Base-by-base conservation (phyloP, 139 green algal genomes). In the Monoraphidium neglectum region DNA sequence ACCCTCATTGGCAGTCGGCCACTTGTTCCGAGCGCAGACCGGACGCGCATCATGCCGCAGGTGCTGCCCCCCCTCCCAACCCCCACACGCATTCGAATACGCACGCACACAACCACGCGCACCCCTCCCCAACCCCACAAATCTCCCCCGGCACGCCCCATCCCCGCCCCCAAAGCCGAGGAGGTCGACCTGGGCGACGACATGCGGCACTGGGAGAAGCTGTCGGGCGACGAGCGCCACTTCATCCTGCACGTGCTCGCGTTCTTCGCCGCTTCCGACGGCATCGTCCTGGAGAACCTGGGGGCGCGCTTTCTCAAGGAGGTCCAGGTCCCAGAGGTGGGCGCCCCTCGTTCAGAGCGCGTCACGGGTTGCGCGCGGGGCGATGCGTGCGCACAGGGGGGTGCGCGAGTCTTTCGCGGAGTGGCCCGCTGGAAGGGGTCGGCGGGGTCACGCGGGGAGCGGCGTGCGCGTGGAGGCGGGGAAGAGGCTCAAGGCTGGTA, bases 251-350 rank as follows among this genome's bases (percentile, higher is more conserved):
- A 98, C 80, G 83, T 99, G 18, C 86, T 99, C n/a, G 96, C 96
- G 3, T 99, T 99, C 82, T 99, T 99, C 68, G 97, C 97, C 2
- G 86, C 93, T 4, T 97, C 90, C 0, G 96, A 99, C 80, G 96
- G 96, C 60, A 99, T 99, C 78, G 96, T 99, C 16, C 86, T 97
- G 53, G 97, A 99, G 79, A 99, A 99, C 87, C 87, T 99, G 53
- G 94, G 89, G 3, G 76, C 86, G 1, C 87, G 95, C 24, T 99
- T 99, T 83, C 95, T 99, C 93, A 91, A 85, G 56, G 96, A 99
- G 43, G 79, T 99, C 51, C 93, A 98, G 72, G 66, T 98, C 12
- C 93, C 94, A 36, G 94, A 98, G 91, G 92, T 95, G 43, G 35
- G 65, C 30, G 23, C 47, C 1, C 51, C 43, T n/a, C 43, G 43